Base-by-base conservation (phyloP, 192 early-diverging fungal species). In the Coemansia furcata region DNA sequence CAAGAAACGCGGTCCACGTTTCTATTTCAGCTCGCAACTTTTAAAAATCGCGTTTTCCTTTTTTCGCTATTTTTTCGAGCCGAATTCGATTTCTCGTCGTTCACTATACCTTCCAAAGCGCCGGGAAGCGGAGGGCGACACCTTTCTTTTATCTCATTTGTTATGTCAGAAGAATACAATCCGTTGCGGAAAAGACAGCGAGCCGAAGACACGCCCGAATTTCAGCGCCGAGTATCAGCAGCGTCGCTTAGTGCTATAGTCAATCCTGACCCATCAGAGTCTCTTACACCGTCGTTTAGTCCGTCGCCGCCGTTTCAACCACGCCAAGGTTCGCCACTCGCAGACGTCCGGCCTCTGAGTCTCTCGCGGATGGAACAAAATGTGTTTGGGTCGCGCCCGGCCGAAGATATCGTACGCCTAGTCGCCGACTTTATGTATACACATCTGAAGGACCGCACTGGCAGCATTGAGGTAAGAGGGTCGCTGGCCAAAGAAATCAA, bases 351-450 rank as follows among this genome's bases (percentile, higher is more conserved):
- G 11, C 67, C 74, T 17, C 69, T 42, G n/a, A 69, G 72, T 61
- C 76, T 70, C 11, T 23, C 62, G 73, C 73, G 73, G 12, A 60
- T 83, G 52, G 90, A 92, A 43, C 78, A 76, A 35, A 86, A 86
- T 10, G 83, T 93, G 40, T 91, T 93, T 71, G 86, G 84, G 40
- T 46, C 71, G 2, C 77, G 81, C 62, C 89, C 88, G 15, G 61
- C 80, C 26, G 87, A 90, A 47, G 90, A 91, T 54, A 84, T 91
- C 43, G 82, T 86, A 3, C 80, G 74, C 52, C 70, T 82, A 14
- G 85, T 93, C 19, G 82, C 79, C 1, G 86, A 93, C 32, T 91
- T 93, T 73, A 63, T 91, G 54, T 84, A 70, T 44, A 75, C 85
- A 40, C 76, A 89, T 46, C 76, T 86, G 60, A 69, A 84, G 47